Evolutionary conservation across 805 yeast species (phyloP).

Genomic region (Candida xyloterini): DNA sequence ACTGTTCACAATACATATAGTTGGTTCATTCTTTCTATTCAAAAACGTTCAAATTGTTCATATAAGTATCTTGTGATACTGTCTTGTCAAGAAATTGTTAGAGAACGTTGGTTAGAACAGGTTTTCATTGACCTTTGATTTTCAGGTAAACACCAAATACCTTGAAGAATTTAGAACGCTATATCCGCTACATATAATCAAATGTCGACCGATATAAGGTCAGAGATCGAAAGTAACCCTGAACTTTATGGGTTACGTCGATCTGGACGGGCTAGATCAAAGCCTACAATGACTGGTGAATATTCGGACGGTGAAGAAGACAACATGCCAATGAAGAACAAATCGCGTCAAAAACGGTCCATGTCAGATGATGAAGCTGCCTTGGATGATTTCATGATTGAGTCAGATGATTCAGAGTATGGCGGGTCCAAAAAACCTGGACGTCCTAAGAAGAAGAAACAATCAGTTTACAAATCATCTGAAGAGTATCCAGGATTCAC

Average conservation of each 20-base stretch:
- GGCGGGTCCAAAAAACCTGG: conserved; percentile 24
- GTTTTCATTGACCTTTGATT: neutral
- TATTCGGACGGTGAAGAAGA: conserved; percentile 27
- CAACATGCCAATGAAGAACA: conserved; percentile 17
- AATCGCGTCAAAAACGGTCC: conserved; percentile 11
- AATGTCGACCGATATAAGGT: conserved; percentile 24
- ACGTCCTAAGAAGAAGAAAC: conserved; percentile 13
- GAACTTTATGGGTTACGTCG: conserved; percentile 82
- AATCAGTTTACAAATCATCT: conserved; percentile 12
- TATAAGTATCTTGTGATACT: too few relatives aligned
- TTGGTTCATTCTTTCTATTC: neutral
- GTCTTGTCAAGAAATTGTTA: too few relatives aligned
- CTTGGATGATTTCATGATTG: conserved; percentile 26
- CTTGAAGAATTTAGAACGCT: neutral
- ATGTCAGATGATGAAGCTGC: conserved; percentile 32
- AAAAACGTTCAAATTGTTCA: neutral
- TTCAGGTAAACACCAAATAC: conserved; percentile 4
- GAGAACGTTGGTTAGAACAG: neutral
- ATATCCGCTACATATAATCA: neutral
- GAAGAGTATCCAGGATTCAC: conserved; percentile 28
- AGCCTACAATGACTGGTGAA: conserved; percentile 29
- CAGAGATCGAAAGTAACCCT: conserved; percentile 64
- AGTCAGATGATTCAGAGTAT: conserved; percentile 34
- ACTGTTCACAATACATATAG: neutral
- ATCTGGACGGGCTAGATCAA: conserved; percentile 58